Percentiles rank a stretch among this genome's conserved stretches.
Evolutionary conservation across 345 rosid species (phyloP).

Genomic region (Erysimum cheiranthoides): DNA sequence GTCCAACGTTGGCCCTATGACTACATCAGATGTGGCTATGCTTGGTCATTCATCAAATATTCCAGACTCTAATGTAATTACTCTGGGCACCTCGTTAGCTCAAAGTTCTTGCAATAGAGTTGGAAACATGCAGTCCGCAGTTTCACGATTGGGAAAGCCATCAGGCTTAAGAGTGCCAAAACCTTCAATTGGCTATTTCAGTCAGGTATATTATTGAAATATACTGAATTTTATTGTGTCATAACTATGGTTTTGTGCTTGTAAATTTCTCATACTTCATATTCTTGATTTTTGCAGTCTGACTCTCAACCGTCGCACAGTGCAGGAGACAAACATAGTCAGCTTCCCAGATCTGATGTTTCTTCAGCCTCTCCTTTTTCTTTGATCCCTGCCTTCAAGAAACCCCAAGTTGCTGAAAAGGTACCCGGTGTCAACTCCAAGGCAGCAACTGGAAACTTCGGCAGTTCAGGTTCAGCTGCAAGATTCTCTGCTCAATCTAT

Average conservation of each 20-base stretch:
- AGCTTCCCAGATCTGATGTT: conserved; percentile 46
- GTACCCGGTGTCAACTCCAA: conserved; percentile 33
- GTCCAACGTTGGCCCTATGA: conserved; percentile 45
- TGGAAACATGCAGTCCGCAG: conserved; percentile 44
- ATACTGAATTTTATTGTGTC: conserved; percentile 3
- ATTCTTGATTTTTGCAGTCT: conserved; percentile 59
- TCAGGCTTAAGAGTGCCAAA: conserved; percentile 92
- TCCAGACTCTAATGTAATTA: conserved; percentile 41
- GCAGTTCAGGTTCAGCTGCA: conserved; percentile 29
- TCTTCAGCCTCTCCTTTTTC: conserved; percentile 43
- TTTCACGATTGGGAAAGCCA: conserved; percentile 58
- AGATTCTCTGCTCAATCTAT: conserved; percentile 43
- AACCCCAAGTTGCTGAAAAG: conserved; percentile 44
- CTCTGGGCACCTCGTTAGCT: conserved; percentile 44
- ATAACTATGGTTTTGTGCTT: conserved; percentile 19
- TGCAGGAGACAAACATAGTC: conserved; percentile 48
- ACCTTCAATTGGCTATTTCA: conserved; percentile 86
- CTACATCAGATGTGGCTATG: conserved; percentile 45
- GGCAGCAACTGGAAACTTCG: conserved; percentile 37
- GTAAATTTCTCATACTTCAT: conserved; percentile 21
- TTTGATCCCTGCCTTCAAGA: conserved; percentile 47
- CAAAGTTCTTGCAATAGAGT: conserved; percentile 39
- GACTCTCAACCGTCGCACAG: conserved; percentile 53
- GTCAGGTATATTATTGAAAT: conserved; percentile 56
- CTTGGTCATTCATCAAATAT: conserved; percentile 44